Percentiles rank a stretch among this genome's conserved stretches.
Conservation (phyloP, 139 green algal genomes). For the Mesostigma viride region DNA sequence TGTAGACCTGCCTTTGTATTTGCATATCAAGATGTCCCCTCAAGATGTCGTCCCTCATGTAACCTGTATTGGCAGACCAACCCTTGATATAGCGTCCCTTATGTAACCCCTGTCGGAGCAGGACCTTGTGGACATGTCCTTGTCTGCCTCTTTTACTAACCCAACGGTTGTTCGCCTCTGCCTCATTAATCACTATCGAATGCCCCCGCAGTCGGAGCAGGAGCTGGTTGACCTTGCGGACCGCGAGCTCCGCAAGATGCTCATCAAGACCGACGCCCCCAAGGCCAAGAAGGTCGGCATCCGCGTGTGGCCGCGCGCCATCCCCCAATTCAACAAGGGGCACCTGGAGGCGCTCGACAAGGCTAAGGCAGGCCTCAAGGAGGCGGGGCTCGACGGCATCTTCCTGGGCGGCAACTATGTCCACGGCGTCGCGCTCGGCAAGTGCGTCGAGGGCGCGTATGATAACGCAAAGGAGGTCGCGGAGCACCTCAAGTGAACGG, state of each 20-base stretch:
- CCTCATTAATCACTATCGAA: background rate
- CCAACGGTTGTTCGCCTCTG: background rate
- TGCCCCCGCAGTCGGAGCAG: slow-evolving; percentile 38
- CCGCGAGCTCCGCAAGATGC: slow-evolving; percentile 86
- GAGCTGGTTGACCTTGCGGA: slow-evolving; percentile 59
- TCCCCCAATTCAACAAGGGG: slow-evolving; percentile 96
- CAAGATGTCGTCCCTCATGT: too few species aligned
- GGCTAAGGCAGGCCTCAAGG: slow-evolving; percentile 43
- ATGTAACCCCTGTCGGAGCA: too few species aligned
- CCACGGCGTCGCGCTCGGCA: slow-evolving; percentile 82
- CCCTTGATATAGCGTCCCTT: too few species aligned
- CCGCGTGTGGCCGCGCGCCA: slow-evolving; percentile 84
- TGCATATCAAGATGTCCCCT: too few species aligned
- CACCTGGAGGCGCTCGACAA: slow-evolving; percentile 53
- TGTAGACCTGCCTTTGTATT: too few species aligned
- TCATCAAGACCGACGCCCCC: slow-evolving; percentile 75
- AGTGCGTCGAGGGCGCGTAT: slow-evolving; percentile 84
- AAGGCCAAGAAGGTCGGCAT: slow-evolving; percentile 66
- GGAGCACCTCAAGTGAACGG: too few species aligned
- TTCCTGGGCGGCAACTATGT: slow-evolving; percentile 96
- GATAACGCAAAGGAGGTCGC: slow-evolving; percentile 60
- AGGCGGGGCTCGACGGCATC: slow-evolving; percentile 57
- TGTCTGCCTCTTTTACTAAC: too few species aligned
- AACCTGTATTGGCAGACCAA: too few species aligned
- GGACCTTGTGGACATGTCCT: too few species aligned